Evolutionary conservation across 768 basidiomycete species (phyloP).

Genomic region (Suillus variegatus): DNA sequence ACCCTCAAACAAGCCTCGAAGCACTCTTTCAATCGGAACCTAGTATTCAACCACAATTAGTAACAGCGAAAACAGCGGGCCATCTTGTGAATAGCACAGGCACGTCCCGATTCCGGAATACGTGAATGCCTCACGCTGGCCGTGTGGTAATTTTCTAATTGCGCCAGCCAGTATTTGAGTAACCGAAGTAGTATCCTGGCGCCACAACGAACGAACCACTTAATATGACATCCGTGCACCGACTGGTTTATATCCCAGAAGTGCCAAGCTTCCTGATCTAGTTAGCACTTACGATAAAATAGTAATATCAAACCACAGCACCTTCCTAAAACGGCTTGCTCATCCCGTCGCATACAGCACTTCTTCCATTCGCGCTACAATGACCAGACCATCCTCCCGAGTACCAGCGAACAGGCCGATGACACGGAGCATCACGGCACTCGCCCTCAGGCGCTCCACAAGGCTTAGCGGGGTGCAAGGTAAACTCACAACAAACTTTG

Average conservation of each 20-base stretch:
- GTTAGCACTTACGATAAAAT: too few species aligned
- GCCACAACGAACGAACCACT: not conserved
- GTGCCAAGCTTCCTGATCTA: too few species aligned
- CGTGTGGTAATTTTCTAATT: not conserved
- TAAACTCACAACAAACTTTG: conserved; percentile 5
- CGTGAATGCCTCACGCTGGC: conserved; percentile 1
- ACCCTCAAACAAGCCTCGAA: too few species aligned
- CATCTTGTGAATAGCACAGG: not conserved
- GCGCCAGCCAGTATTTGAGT: not conserved
- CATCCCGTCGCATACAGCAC: not conserved
- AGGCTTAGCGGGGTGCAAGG: conserved; percentile 16
- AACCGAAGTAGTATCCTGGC: not conserved
- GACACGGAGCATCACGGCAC: conserved; percentile 28
- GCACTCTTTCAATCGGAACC: not conserved
- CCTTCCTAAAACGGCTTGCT: conserved; percentile 31
- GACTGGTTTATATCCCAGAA: not conserved
- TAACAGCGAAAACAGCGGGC: conserved; percentile 25
- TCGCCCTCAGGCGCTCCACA: conserved; percentile 22
- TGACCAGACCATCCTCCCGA: conserved; percentile 19
- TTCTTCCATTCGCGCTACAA: conserved; percentile 7
- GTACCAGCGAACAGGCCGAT: conserved; percentile 12
- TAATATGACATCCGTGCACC: not conserved
- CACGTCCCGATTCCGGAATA: not conserved
- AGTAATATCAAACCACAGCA: conserved; percentile 22
- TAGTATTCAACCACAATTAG: conserved; percentile 6